Percentiles rank a stretch among this genome's conserved stretches.
Evolutionary conservation across 2,329 filamentous ascomycete species (phyloP).

Genomic region (Paracamarosporium sp.): DNA sequence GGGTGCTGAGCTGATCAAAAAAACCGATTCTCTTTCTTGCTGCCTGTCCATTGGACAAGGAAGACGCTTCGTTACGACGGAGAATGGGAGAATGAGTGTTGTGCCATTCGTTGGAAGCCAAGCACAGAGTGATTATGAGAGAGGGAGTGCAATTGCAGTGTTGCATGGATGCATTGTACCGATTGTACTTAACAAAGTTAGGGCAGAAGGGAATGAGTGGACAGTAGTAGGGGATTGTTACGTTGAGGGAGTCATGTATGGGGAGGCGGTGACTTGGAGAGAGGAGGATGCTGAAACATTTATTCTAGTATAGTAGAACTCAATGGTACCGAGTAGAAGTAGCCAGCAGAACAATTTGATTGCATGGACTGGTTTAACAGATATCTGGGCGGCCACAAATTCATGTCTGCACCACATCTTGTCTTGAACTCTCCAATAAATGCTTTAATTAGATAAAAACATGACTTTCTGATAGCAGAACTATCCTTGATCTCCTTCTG

Average conservation of each 20-base stretch:
- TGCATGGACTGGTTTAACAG: too few relatives aligned
- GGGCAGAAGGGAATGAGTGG: conserved; percentile 15
- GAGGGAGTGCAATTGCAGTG: conserved; percentile 17
- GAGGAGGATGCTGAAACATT: conserved; percentile 15
- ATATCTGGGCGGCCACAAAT: too few relatives aligned
- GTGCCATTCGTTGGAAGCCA: conserved; percentile 18
- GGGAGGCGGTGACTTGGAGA: conserved; percentile 18
- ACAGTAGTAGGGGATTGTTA: conserved; percentile 24
- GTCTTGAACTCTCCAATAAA: too few relatives aligned
- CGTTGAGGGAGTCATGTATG: conserved; percentile 22
- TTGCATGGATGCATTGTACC: conserved; percentile 25
- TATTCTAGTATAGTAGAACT: conserved; percentile 12
- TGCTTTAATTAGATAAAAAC: too few relatives aligned
- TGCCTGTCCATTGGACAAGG: conserved; percentile 17
- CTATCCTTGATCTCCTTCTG: too few relatives aligned
- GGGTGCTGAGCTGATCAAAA: neutral
- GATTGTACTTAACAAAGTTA: conserved; percentile 17
- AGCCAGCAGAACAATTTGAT: too few relatives aligned
- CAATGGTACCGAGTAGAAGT: too few relatives aligned
- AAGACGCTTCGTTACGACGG: conserved; percentile 17
- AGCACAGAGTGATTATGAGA: neutral
- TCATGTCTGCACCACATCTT: too few relatives aligned
- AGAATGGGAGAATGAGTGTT: conserved; percentile 17
- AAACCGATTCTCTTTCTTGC: conserved; percentile 7
- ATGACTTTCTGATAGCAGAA: too few relatives aligned